Evolutionary conservation across 305 asterid species (phyloP).

Genomic region (Coffea humblotiana): DNA sequence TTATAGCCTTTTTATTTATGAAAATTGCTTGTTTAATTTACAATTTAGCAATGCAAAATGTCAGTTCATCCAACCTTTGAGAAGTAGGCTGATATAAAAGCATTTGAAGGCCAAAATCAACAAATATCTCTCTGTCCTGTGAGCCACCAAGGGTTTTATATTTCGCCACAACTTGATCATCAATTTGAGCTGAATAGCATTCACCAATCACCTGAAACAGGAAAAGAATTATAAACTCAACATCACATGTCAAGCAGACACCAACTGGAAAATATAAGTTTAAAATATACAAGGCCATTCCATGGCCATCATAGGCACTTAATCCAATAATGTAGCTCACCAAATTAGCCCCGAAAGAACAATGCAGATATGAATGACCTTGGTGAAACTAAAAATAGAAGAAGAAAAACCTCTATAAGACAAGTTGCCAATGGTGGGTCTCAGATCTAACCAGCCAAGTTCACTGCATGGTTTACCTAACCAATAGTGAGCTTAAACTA

Average conservation of each 20-base stretch:
- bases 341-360: neutral
- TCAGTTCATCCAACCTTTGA: slow-evolving; percentile 58
- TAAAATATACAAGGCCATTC: neutral
- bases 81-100: slow-evolving; percentile 78
- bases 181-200: slow-evolving; percentile 65
- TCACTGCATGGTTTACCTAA: neutral
- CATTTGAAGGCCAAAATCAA: slow-evolving; percentile 84
- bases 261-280: neutral
- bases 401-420: neutral
- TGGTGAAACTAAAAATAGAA: neutral
- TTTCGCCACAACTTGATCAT: slow-evolving; percentile 56
- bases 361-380: neutral
- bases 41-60: slow-evolving; percentile 6
- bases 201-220: slow-evolving; percentile 85
- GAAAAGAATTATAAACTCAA: slow-evolving; percentile 16
- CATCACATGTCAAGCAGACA: neutral
- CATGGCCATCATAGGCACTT: neutral
- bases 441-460: neutral
- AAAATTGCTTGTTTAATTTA: neutral
- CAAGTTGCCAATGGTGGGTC: neutral
- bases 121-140: slow-evolving; percentile 66
- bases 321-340: neutral
- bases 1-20: slow-evolving; percentile 28
- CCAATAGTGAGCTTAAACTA: neutral
- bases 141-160: slow-evolving; percentile 57